Evolutionary conservation across 2,329 filamentous ascomycete genomes (phyloP).

Genomic region (Stagonosporopsis vannaccii): DNA sequence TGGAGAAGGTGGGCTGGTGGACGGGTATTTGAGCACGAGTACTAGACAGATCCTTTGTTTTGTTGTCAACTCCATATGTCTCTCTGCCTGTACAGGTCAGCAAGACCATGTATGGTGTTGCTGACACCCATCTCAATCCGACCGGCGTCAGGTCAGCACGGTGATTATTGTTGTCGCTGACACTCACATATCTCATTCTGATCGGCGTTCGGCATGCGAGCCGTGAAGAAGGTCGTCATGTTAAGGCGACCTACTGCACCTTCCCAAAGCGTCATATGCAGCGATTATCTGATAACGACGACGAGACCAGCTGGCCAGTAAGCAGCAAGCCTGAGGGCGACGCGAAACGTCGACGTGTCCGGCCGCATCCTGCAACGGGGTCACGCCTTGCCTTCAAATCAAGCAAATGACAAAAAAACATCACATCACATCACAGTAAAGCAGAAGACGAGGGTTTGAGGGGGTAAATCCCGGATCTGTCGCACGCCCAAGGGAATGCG

Average conservation of each 20-base stretch:
- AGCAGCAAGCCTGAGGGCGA: not conserved
- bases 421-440: not conserved
- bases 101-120: not conserved
- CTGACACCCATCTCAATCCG: not conserved
- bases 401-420: not conserved
- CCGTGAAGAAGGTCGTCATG: not conserved
- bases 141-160: too few relatives aligned
- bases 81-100: too few relatives aligned
- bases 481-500: slow-evolving; percentile 23
- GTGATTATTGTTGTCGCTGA: too few relatives aligned
- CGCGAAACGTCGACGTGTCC: not conserved
- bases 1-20: not conserved
- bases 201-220: slow-evolving; percentile 17
- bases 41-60: too few relatives aligned
- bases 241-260: slow-evolving; percentile 10
- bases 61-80: too few relatives aligned
- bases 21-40: too few relatives aligned
- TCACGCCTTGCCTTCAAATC: not conserved
- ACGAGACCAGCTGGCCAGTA: not conserved
- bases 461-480: slow-evolving; percentile 49
- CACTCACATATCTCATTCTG: slow-evolving; percentile 4
- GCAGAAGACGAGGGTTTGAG: slow-evolving; percentile 30
- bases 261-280: slow-evolving; percentile 13
- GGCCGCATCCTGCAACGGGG: not conserved
- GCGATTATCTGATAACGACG: slow-evolving; percentile 10